A percentile compares a stretch with the other conserved stretches of the same genome.
Evolutionary conservation across 345 rosid species (phyloP).

Genomic region (Camelina hispida): DNA sequence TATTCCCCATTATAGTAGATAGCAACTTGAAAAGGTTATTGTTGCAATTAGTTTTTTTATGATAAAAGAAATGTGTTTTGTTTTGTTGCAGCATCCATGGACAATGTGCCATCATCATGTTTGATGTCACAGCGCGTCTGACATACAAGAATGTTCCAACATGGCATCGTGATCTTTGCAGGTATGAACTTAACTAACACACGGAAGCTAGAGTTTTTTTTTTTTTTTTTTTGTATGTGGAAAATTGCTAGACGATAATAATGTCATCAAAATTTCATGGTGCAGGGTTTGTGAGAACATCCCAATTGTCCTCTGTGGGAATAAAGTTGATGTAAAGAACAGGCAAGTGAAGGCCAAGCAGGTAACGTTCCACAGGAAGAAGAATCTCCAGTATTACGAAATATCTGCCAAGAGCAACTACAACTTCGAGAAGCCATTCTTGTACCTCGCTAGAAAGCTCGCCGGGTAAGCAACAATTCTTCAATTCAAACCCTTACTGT

Average conservation of each 20-base stretch:
- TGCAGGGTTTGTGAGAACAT: conserved; percentile 86
- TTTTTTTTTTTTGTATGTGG: background rate
- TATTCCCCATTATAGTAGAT: background rate
- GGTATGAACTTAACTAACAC: conserved; percentile 46
- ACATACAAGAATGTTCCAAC: conserved; percentile 99
- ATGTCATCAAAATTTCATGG: background rate
- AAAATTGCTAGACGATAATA: background rate
- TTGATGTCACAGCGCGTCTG: conserved; percentile 95
- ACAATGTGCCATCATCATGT: conserved; percentile 97
- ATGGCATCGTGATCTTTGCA: conserved; percentile 97
- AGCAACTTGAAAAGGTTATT: too few relatives aligned
- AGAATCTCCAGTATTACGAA: conserved; percentile 90
- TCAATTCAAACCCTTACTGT: background rate
- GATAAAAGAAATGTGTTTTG: conserved; percentile 11
- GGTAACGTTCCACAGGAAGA: conserved; percentile 95
- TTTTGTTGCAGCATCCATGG: conserved; percentile 82
- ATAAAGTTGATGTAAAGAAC: conserved; percentile 94
- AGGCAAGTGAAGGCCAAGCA: conserved; percentile 97
- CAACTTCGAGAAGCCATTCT: conserved; percentile 92
- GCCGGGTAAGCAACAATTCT: conserved; percentile 63
- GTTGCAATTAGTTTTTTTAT: background rate
- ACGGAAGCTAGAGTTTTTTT: background rate
- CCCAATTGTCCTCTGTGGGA: conserved; percentile 94
- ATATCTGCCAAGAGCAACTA: conserved; percentile 97
- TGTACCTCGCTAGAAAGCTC: conserved; percentile 90